A percentile compares a stretch with the other conserved stretches of the same genome.
These are phyloP conservation scores for Apophysomyces sp. DNA, from an alignment of 371 early-diverging fungal genomes.

Conservation along the genomic window DNA sequence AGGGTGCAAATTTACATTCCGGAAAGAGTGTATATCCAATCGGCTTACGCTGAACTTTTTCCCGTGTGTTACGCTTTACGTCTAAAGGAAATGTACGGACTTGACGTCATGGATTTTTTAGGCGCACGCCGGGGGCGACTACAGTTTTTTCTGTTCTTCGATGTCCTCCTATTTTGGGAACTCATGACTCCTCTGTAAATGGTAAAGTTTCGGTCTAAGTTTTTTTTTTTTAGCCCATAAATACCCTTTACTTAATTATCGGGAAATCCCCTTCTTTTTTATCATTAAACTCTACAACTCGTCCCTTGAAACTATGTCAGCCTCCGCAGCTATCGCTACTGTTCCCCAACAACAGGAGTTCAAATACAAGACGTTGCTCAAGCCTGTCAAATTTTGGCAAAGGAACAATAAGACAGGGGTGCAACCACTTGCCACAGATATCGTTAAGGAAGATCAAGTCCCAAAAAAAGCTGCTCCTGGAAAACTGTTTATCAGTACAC, in stretches of 20 bases:
- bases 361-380: slow-evolving; percentile 13
- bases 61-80: too few relatives aligned
- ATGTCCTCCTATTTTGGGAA: background rate
- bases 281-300: background rate
- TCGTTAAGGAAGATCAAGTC: background rate
- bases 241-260: background rate
- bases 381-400: slow-evolving; percentile 18
- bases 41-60: too few relatives aligned
- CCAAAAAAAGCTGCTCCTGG: background rate
- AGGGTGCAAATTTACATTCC: too few relatives aligned
- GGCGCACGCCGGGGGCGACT: background rate
- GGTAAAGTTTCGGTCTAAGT: background rate
- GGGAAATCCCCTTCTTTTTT: background rate
- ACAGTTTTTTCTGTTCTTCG: too few relatives aligned
- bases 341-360: background rate
- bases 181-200: background rate
- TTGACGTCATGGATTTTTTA: background rate
- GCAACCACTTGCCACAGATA: background rate
- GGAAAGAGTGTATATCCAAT: too few relatives aligned
- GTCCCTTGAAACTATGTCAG: background rate
- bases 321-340: background rate
- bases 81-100: background rate
- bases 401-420: background rate
- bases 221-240: background rate
- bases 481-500: background rate